Conservation (phyloP, 2,329 filamentous ascomycete genomes). For the Paraconiothyrium sp. region DNA sequence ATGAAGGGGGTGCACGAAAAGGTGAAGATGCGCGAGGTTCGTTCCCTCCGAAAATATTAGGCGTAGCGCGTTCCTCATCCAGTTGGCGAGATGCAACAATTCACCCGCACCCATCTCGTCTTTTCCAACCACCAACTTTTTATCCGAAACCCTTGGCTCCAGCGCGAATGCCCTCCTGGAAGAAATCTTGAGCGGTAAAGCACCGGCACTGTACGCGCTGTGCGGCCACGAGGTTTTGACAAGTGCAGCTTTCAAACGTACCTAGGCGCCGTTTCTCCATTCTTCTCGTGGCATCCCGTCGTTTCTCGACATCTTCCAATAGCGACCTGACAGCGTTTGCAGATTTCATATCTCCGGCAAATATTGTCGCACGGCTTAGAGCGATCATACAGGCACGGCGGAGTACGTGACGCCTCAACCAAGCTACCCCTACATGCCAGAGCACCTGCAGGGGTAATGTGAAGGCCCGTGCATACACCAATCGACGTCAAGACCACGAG, state of each 20-base stretch:
- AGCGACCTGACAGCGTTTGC: constrained; percentile 2
- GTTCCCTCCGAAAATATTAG: background rate
- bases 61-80: background rate
- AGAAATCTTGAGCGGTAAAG: constrained; percentile 8
- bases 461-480: constrained; percentile 15
- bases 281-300: background rate
- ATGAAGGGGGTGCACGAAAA: background rate
- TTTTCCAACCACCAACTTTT: background rate
- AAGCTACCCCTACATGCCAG: constrained; percentile 24
- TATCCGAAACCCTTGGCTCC: constrained; percentile 10
- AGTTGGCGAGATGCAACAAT: background rate
- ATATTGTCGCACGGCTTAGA: constrained; percentile 33
- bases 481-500: constrained; percentile 10
- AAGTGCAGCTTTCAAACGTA: constrained; percentile 20
- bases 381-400: constrained; percentile 32
- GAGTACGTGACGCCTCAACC: constrained; percentile 21
- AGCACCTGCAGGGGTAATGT: constrained; percentile 25
- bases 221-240: constrained; percentile 28
- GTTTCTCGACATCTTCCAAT: constrained; percentile 22
- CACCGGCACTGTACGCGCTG: constrained; percentile 20
- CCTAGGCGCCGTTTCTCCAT: constrained; percentile 9
- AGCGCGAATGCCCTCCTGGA: constrained; percentile 1
- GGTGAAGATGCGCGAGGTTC: background rate
- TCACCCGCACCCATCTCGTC: background rate
- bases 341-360: constrained; percentile 28